phyloP scores from a whole-genome alignment of 352 stramenopile species.

The Pseudoperonospora humuli region DNA sequence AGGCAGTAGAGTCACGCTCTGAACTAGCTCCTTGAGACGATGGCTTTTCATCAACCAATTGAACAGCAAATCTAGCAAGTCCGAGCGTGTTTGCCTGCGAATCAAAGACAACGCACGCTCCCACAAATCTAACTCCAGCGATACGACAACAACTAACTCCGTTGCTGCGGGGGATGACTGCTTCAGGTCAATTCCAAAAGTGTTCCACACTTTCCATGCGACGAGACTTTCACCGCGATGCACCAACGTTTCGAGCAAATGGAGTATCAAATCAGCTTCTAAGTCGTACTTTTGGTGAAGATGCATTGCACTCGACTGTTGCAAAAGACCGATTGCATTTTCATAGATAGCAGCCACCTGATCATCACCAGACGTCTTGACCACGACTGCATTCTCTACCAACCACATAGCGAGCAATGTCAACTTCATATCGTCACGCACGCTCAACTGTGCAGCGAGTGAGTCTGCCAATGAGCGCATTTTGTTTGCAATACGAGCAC shows the following conservation, averaged over 20 bases:
- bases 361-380: conserved; percentile 55
- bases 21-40: conserved; percentile 66
- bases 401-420: conserved; percentile 73
- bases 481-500: conserved; percentile 46
- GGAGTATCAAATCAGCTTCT: conserved; percentile 59
- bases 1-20: conserved; percentile 42
- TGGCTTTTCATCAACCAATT: conserved; percentile 67
- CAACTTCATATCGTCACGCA: conserved; percentile 78
- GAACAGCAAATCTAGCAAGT: conserved; percentile 58
- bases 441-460: conserved; percentile 57
- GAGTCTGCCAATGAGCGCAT: conserved; percentile 61
- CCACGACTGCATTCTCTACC: conserved; percentile 67
- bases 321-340: conserved; percentile 42
- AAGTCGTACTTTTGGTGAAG: conserved; percentile 69
- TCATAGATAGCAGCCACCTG: conserved; percentile 61
- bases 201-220: conserved; percentile 83
- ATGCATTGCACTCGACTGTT: conserved; percentile 70
- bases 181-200: conserved; percentile 55
- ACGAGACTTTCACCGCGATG: conserved; percentile 65
- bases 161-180: conserved; percentile 40
- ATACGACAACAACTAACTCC: conserved; percentile 70
- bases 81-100: conserved; percentile 42
- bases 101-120: conserved; percentile 59
- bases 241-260: conserved; percentile 72
- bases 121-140: conserved; percentile 68